A percentile compares a stretch with the other conserved stretches of the same genome.
These are phyloP conservation scores for Spencermartinsiella europaea DNA, from an alignment of 805 yeast genomes.

Conservation along the genomic window DNA sequence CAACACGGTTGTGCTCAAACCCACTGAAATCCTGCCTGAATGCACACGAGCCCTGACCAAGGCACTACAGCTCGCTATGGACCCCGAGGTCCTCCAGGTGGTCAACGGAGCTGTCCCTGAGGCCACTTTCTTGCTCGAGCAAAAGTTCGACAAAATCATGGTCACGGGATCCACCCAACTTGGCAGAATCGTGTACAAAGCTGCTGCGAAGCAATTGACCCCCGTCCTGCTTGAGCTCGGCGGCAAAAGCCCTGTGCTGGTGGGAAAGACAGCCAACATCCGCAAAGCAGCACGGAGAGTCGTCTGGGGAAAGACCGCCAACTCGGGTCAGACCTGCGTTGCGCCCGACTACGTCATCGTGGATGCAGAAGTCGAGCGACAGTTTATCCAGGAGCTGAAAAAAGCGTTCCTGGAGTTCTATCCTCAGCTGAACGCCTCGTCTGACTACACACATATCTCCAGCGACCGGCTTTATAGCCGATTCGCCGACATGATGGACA, in stretches of 20 bases:
- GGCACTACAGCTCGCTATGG: conserved; percentile 49
- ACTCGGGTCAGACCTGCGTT: conserved; percentile 88
- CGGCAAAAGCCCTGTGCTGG: conserved; percentile 83
- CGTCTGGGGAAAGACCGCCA: conserved; percentile 71
- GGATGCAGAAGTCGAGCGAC: conserved; percentile 51
- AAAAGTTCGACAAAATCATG: conserved; percentile 73
- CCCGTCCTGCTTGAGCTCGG: conserved; percentile 83
- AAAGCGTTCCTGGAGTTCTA: conserved; percentile 42
- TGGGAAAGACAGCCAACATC: conserved; percentile 46
- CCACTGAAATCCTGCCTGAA: conserved; percentile 65
- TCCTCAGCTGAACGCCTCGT: conserved; percentile 22
- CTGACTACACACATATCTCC: conserved; percentile 54
- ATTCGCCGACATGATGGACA: conserved; percentile 17
- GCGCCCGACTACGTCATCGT: conserved; percentile 79
- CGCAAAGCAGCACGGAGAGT: conserved; percentile 52
- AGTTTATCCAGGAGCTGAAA: conserved; percentile 42
- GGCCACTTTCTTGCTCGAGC: conserved; percentile 53
- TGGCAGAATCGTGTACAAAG: conserved; percentile 69
- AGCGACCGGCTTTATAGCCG: conserved; percentile 46
- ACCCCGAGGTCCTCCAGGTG: conserved; percentile 48
- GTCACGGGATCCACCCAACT: conserved; percentile 79
- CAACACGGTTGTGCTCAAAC: conserved; percentile 71
- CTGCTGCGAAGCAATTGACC: conserved; percentile 81
- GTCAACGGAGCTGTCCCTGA: conserved; percentile 72
- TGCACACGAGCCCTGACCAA: conserved; percentile 53